Evolutionary conservation across 805 yeast species (phyloP).

Genomic region (Candida ovalis): DNA sequence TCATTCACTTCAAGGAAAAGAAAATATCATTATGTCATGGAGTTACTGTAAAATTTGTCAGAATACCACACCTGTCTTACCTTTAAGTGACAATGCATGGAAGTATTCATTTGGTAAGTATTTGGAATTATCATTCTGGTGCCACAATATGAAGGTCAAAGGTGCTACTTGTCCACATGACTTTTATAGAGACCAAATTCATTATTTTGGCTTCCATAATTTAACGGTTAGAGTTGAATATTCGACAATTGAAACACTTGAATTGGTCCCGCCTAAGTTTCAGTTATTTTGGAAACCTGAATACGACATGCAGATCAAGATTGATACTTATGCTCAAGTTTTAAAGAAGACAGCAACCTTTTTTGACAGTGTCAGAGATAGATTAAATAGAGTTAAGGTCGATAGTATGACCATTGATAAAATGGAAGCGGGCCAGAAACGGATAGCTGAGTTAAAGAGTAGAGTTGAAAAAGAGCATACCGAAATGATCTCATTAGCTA

Average conservation of each 20-base stretch:
- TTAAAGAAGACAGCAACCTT: constrained; percentile 51
- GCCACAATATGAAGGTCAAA: constrained; percentile 52
- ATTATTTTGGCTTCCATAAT: constrained; percentile 80
- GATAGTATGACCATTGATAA: constrained; percentile 71
- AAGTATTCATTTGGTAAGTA: constrained; percentile 92
- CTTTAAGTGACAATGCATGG: constrained; percentile 85
- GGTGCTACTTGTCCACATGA: constrained; percentile 73
- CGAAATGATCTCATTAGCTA: constrained; percentile 41
- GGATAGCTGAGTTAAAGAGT: constrained; percentile 54
- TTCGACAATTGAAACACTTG: constrained; percentile 69
- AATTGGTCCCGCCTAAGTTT: constrained; percentile 72
- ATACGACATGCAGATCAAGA: constrained; percentile 62
- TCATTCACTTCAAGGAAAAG: constrained; percentile 53
- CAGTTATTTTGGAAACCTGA: constrained; percentile 69
- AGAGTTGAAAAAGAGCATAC: constrained; percentile 50
- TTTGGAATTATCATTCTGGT: constrained; percentile 81
- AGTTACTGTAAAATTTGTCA: constrained; percentile 82
- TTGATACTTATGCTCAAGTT: constrained; percentile 55
- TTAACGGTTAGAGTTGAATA: constrained; percentile 77
- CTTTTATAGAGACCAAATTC: constrained; percentile 73
- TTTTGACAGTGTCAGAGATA: constrained; percentile 65
- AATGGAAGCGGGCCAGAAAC: constrained; percentile 61
- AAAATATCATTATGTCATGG: constrained; percentile 82
- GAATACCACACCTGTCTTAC: constrained; percentile 67
- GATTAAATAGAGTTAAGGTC: constrained; percentile 74